Evolutionary conservation across 2,329 filamentous ascomycete species (phyloP), one percentile per base, ranked within the genome.

Genomic region (Phaeoacremonium minimum): DNA sequence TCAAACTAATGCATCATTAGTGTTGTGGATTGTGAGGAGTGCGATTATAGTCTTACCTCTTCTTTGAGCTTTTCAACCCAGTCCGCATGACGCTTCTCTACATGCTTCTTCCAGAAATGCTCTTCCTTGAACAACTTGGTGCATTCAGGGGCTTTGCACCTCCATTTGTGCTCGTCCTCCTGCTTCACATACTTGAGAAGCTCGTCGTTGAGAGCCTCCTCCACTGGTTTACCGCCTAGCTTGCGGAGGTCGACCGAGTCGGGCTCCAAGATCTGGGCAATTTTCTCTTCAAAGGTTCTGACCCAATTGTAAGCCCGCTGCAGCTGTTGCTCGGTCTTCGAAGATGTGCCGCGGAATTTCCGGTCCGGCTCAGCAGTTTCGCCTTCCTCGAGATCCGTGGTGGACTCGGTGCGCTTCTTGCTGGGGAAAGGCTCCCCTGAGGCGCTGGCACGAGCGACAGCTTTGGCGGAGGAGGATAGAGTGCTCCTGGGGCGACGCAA

Each of bases 291-390:
- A 52, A 95, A 98, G 0, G 93, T 97, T 68, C 86, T 94, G 42
- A 98, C 94, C 93, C 94, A 98, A 55, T 97, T 98, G 67, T 89
- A 97, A 0, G 93, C 93, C 39, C 90, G 84, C 53, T 94, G 86
- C 12, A 97, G 77, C 57, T 97, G 93, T 57, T 94, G 88, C 52
- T 95, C 89, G 5, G 82, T 80, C 66, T 95, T 95, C 34, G 74
- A 80, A 16, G 74, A 75, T 13, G 80, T 73, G 41, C 77, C 81
- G 38, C 79, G 75, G 44, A 83, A 81, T 51, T 87, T 89, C 53
- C 85, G 85, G 42, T 93, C 86, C 6, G 57, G 56, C 26, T 77
- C 73, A 6, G 83, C 80, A 2, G 80, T 78, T 18, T 75, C 73
- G 28, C 77, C 77, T 30, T 81, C 78, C 30, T 79, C 80, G 11